Conservation (phyloP, 345 rosid genomes). For the Populus euphratica region DNA sequence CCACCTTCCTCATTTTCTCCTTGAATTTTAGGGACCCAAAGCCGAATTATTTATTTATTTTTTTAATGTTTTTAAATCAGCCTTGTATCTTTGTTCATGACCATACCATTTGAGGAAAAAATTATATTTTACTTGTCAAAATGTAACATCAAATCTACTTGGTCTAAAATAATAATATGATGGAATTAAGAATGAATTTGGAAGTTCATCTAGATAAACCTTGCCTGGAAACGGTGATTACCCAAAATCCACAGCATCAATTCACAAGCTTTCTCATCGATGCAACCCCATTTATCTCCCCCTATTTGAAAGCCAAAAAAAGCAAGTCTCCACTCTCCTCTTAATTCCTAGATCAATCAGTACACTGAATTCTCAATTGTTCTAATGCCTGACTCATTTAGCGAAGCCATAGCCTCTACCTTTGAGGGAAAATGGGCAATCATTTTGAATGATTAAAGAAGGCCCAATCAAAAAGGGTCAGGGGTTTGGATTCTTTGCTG, state of each 20-base stretch:
- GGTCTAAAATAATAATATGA: too few relatives aligned
- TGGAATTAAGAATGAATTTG: too few relatives aligned
- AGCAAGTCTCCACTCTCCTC: constrained; percentile 68
- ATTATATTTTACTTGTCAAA: too few relatives aligned
- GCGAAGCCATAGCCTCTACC: constrained; percentile 48
- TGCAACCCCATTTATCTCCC: constrained; percentile 53
- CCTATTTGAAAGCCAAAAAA: constrained; percentile 63
- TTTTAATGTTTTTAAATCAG: too few relatives aligned
- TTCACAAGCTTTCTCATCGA: constrained; percentile 46
- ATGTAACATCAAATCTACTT: too few relatives aligned
- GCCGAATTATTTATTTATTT: too few relatives aligned
- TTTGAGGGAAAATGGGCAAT: constrained; percentile 48
- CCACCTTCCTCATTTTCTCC: too few relatives aligned
- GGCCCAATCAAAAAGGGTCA: constrained; percentile 22
- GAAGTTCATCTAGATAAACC: too few relatives aligned
- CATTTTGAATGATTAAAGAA: constrained; percentile 35
- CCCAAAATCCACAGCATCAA: constrained; percentile 73
- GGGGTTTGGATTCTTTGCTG: background rate
- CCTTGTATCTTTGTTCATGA: too few relatives aligned
- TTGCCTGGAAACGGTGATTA: constrained; percentile 24
- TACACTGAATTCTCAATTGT: constrained; percentile 39
- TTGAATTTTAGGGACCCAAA: too few relatives aligned
- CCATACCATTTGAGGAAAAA: too few relatives aligned
- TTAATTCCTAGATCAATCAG: constrained; percentile 62
- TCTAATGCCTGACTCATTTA: constrained; percentile 42